Evolutionary conservation across 2,329 filamentous ascomycete species (phyloP), one percentile per base, ranked within the genome.

Genomic region (Aspergillus bombycis): DNA sequence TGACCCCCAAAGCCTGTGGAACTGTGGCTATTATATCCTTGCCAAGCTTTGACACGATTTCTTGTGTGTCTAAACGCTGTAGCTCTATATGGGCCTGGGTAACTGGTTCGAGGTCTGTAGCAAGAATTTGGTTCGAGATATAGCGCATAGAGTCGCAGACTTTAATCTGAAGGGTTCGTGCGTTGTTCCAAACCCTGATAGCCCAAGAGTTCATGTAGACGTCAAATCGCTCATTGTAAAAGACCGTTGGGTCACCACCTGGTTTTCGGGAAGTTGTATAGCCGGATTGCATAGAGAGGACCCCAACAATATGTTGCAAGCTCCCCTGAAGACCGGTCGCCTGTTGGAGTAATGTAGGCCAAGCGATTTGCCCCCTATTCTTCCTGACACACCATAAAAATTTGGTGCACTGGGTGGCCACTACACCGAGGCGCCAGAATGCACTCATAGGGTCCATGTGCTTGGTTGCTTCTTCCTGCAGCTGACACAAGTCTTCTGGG

Each of bases 101-200:
- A 19, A 19, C 32, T 1, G 46, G 55, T 10, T 55, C 34, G 2
- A 58, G 57, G 8, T 64, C 43, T 7, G 48, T 30, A 26, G 52
- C 50, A 30, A 72, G 62, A n/a, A 65, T 16, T 8, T 65, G 63
- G 23, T 57, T 63, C 14, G 71, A 28, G 4, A 70, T 58, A 10
- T 53, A 67, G 45, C 50, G 67, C 4, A 62, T 23, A 7, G 69
- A 67, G 41, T 68, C 64, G 28, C 64, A 68, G 52, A 69, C 41
- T 6, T 68, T 67, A n/a, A 71, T 70, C 2, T 67, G 59, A 16
- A 70, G 36, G 16, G 28, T 65, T 14, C 70, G 58, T 3, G 60
- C 32, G 53, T 71, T 70, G 55, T 72, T 72, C 70, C 70, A 72
- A 26, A 71, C 43, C 12, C 68, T 48, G 32, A 72, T 71, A 1